Base-by-base conservation (phyloP, 495 filamentous ascomycete genomes). In the Hypoxylon crocopeplum region DNA sequence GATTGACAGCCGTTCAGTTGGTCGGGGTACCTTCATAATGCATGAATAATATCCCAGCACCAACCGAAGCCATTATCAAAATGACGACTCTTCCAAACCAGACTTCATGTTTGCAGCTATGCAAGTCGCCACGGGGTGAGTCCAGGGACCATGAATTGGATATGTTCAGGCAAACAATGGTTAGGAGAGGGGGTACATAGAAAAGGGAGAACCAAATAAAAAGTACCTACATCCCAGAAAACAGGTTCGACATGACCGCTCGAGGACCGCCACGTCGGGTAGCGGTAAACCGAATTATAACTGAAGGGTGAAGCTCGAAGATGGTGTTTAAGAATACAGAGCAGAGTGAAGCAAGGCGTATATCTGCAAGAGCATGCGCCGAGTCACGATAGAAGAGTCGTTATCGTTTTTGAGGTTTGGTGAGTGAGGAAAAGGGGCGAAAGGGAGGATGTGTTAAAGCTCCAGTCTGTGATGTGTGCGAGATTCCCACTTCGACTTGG, bases 171-270 rank as follows among this genome's bases (percentile, higher is more conserved):
- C 16, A n/a, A 36, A 33, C 29, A 36, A 52, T 49, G 36, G 24
- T 39, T 21, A 24, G n/a, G 41, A 34, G 24, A 19, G 42, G 19
- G 41, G 34, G 17, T 36, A 12, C 2, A 50, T 20, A 42, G 12
- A 32, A 48, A 45, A 56, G 42, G 16, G 48, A 48, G 48, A 62
- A 44, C 21, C 36, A 47, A 46, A 30, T 29, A 33, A 54, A 64
- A 39, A 30, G 39, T 48, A 88, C 88, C 81, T 81, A 91, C 88
- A 91, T 88, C 71, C 88, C 88, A 69, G 88, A 89, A 67, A 91
- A 89, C 69, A 90, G 81, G 71, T 86, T 88, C 54, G 88, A 86
- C 88, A 91, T 91, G 50, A 63, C 82, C 69, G 38, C 55, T 47
- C 49, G 24, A 55, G 44, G 61, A 39, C 57, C 46, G 52, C 56